Evolutionary conservation across 2,329 filamentous ascomycete species (phyloP), one percentile per base, ranked within the genome.

Genomic region (Neoascochyta sp.): DNA sequence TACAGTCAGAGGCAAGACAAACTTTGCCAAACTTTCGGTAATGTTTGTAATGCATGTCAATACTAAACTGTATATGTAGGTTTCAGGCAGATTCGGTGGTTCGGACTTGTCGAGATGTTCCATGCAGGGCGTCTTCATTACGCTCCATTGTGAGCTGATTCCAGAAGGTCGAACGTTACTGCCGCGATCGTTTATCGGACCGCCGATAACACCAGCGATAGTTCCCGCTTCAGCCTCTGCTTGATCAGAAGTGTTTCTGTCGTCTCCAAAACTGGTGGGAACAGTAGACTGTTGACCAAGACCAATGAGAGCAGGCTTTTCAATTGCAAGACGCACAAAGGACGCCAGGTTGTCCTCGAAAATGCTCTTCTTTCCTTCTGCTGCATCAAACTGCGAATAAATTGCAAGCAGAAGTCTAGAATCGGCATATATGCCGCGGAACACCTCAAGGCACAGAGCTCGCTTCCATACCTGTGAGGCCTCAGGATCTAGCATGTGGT

Each of bases 101-200:
- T 95, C 89, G 0, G 80, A 77, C 61, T 96, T 98, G 65, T 98
- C 92, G 12, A 96, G 76, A 43, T 95, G 86, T 50, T 98, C 92
- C 39, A 96, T 86, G 54, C 87, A 95, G 4, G 88, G 83, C 8
- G 88, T 83, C 27, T 87, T 78, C 39, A 95, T 76, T 9, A 82
- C 76, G 61, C 92, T 98, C 88, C 88, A 96, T 53, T 94, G 85
- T 3, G 76, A 80, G 63, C 88, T 95, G 53, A 98, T 89, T 4
- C 93, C 93, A 23, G 72, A 67, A 1, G 79, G 80, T 41, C 76
- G 50, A 7, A 87, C 88, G 27, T 70, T 67, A 1, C 78, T 80
- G 42, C 75, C 53, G 15, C 44, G 44, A 16, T 60, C 83, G 15
- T 75, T 71, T 15, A 81, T 80, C 33, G 81, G 79, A 1, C 79